Base-by-base conservation (phyloP, 441 rosid species). In the Breynia disticha region DNA sequence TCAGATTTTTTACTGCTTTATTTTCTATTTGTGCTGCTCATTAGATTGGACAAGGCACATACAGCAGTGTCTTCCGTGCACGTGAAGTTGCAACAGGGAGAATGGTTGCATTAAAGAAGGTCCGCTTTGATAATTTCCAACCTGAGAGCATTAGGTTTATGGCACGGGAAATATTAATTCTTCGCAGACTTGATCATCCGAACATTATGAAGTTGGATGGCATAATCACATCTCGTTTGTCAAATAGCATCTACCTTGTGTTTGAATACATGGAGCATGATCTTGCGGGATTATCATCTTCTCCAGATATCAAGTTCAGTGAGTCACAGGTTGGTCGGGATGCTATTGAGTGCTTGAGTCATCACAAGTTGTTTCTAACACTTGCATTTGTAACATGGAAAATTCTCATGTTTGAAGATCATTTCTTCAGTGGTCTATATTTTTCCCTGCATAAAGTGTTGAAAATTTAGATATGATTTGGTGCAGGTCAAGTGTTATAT, bases 261-360 rank as follows among this genome's bases (percentile, higher is more conserved):
- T 90, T 90, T 50, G 96, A 90, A 64, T 87, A 87, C 74, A 90
- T 90, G 96, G 97, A 87, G 56, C 97, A 90, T 50, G 97, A 87
- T 68, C 96, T 87, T 62, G 77, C 93, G 0, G 96, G 97, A 37
- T 68, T 90, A 47, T 71, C 83, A 14, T 76, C 96, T 12, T 73
- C 70, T 65, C 78, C 90, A 0, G 75, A 81, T 41, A 63, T 90
- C 69, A 74, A 53, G 54, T 81, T 90, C 72, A 79, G 59, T 18
- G 90, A 83, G 21, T 45, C 90, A 45, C 96, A 87, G 95, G 95
- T 85, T 60, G 16, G 56, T 41, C 21, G 22, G 51, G 24, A 39
- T 22, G 28, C 57, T 41, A 38, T 54, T 46, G 13, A 11, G 44
- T 7, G 15, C 45, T 21, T 20, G 5, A 16, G 28, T 56, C 28